A percentile compares a stretch with the other conserved stretches of the same genome.
These are phyloP conservation scores for Flaveria floridana DNA, from an alignment of 140 eudicot species.

Conservation along the genomic window DNA sequence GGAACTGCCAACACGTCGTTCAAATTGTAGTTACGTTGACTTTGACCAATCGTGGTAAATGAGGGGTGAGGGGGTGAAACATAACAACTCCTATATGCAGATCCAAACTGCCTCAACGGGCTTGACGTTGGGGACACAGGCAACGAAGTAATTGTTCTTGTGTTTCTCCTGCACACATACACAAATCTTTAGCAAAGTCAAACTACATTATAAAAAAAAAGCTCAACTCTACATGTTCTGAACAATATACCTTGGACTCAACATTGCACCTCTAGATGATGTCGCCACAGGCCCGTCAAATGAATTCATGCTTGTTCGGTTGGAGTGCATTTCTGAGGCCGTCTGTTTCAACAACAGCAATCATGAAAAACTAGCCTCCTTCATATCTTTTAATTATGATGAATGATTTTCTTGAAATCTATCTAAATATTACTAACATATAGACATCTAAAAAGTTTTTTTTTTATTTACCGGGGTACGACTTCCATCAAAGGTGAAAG, in stretches of 20 bases:
- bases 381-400: background rate
- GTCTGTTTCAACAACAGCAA: conserved; percentile 44
- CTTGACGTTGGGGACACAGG: conserved; percentile 94
- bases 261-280: conserved; percentile 48
- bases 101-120: conserved; percentile 62
- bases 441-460: background rate
- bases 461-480: conserved; percentile 65
- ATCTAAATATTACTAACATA: background rate
- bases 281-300: conserved; percentile 50
- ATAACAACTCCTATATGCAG: conserved; percentile 54
- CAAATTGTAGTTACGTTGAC: conserved; percentile 42
- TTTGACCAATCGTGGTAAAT: conserved; percentile 46
- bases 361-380: background rate
- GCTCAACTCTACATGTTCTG: conserved; percentile 1
- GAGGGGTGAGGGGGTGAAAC: conserved; percentile 85
- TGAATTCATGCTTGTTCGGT: conserved; percentile 40
- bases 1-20: conserved; percentile 45
- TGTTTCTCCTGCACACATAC: conserved; percentile 48
- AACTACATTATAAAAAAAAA: background rate
- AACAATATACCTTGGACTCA: conserved; percentile 61
- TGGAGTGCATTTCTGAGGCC: conserved; percentile 63
- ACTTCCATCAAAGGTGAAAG: conserved; percentile 78
- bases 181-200: conserved; percentile 17
- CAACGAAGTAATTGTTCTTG: conserved; percentile 69
- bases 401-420: conserved; percentile 1